Percentiles rank a stretch among this genome's conserved stretches.
Evolutionary conservation across 148 eudicot genomes (phyloP).

Genomic region (Polygonum maritimum): DNA sequence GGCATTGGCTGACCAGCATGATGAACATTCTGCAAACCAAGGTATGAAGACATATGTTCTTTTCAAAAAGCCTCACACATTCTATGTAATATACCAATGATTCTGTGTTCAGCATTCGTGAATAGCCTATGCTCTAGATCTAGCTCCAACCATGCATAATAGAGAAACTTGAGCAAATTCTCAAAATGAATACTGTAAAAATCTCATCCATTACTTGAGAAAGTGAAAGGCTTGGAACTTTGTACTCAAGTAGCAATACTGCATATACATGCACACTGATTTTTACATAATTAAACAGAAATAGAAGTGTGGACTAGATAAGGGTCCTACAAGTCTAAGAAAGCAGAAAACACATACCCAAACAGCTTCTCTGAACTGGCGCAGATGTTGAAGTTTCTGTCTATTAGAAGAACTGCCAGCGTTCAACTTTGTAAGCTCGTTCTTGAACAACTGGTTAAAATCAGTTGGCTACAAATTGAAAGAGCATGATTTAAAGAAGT

Average conservation of each 20-base stretch:
- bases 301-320: not conserved
- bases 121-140: not conserved
- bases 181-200: not conserved
- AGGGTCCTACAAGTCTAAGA: not conserved
- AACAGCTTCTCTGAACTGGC: slow-evolving; percentile 74
- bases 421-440: slow-evolving; percentile 44
- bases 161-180: not conserved
- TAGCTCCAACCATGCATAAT: not conserved
- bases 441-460: slow-evolving; percentile 48
- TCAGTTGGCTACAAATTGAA: slow-evolving; percentile 43
- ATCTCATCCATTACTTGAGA: not conserved
- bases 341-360: slow-evolving; percentile 48
- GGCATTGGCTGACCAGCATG: slow-evolving; percentile 93
- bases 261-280: not conserved
- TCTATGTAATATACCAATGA: not conserved
- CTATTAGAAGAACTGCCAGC: slow-evolving; percentile 29
- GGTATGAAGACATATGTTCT: not conserved
- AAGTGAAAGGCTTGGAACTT: not conserved
- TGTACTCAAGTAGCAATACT: not conserved
- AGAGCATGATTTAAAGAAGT: not conserved
- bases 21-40: slow-evolving; percentile 63
- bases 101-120: not conserved
- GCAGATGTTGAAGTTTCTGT: slow-evolving; percentile 39
- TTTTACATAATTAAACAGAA: not conserved
- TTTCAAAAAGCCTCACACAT: not conserved